Percentiles rank a stretch among this genome's conserved stretches.
These are phyloP conservation scores for Nakaseomyces nivariensis DNA, from an alignment of 1,139 yeast genomes.

Conservation along the genomic window DNA sequence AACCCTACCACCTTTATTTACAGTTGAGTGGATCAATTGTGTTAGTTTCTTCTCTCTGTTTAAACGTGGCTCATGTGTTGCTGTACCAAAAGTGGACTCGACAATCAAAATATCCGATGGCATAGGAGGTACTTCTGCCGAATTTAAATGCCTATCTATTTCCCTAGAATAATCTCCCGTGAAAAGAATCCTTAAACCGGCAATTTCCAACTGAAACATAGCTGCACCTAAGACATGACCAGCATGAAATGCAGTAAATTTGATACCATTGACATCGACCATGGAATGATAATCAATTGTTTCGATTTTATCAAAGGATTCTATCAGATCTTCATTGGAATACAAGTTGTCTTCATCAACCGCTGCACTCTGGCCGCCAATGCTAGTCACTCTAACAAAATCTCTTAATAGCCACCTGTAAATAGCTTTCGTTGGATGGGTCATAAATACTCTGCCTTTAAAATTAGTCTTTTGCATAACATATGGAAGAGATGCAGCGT, in stretches of 20 bases:
- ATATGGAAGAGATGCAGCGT: slow-evolving; percentile 94
- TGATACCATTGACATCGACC: slow-evolving; percentile 73
- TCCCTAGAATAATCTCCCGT: slow-evolving; percentile 97
- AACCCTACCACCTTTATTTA: slow-evolving; percentile 84
- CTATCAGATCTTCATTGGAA: slow-evolving; percentile 82
- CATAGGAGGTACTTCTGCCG: slow-evolving; percentile 88
- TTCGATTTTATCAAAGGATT: slow-evolving; percentile 82
- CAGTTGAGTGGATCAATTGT: slow-evolving; percentile 71
- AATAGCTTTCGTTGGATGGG: slow-evolving; percentile 97
- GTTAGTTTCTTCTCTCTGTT: slow-evolving; percentile 80
- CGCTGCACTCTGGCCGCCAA: slow-evolving; percentile 41
- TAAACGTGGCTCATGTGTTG: slow-evolving; percentile 83
- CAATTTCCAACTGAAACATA: slow-evolving; percentile 91
- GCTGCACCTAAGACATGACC: slow-evolving; percentile 99
- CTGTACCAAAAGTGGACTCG: slow-evolving; percentile 96
- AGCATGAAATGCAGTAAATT: slow-evolving; percentile 97
- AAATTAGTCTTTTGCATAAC: slow-evolving; percentile 96
- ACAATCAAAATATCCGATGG: slow-evolving; percentile 86
- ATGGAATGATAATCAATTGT: slow-evolving; percentile 95
- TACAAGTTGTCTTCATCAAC: slow-evolving; percentile 47
- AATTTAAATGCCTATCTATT: slow-evolving; percentile 86
- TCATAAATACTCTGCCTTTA: slow-evolving; percentile 94
- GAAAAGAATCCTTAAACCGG: slow-evolving; percentile 78
- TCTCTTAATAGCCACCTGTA: slow-evolving; percentile 91
- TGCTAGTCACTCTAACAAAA: slow-evolving; percentile 83